Percentiles rank a stretch among this genome's conserved stretches.
Evolutionary conservation across 352 stramenopile species (phyloP).

Genomic region (Lagenidium giganteum): DNA sequence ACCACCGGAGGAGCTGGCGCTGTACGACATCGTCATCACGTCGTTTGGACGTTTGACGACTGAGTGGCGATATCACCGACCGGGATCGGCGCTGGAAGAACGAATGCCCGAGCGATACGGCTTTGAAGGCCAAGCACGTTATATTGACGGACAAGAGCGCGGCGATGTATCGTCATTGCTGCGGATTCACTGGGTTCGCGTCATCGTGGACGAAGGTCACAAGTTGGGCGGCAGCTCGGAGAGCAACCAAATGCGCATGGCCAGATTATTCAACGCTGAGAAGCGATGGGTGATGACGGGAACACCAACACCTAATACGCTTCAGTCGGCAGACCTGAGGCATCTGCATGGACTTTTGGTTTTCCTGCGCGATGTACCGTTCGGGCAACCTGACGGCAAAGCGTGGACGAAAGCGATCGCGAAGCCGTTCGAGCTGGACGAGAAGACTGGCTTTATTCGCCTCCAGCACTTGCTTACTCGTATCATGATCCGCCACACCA

Average conservation of each 20-base stretch:
- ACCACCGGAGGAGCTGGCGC: conserved; percentile 31
- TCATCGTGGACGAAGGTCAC: conserved; percentile 96
- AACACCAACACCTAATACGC: conserved; percentile 90
- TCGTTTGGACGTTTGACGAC: conserved; percentile 53
- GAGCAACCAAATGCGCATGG: conserved; percentile 77
- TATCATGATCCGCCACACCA: conserved; percentile 95
- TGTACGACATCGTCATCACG: conserved; percentile 70
- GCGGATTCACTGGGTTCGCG: conserved; percentile 75
- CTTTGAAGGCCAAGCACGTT: conserved; percentile 46
- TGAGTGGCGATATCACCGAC: conserved; percentile 64
- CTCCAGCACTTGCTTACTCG: conserved; percentile 81
- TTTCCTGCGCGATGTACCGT: conserved; percentile 89
- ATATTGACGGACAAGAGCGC: conserved; percentile 50
- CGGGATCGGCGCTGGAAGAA: conserved; percentile 51
- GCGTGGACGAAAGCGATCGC: conserved; percentile 77
- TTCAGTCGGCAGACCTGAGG: conserved; percentile 77
- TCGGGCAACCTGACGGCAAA: conserved; percentile 67
- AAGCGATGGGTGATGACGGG: conserved; percentile 97
- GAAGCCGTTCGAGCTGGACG: conserved; percentile 60
- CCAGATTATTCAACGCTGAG: conserved; percentile 73
- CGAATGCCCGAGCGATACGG: conserved; percentile 64
- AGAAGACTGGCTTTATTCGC: conserved; percentile 53
- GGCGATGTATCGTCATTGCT: conserved; percentile 53
- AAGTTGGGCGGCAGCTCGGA: conserved; percentile 76
- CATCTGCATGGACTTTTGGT: conserved; percentile 89